A percentile compares a stretch with the other conserved stretches of the same genome.
Conservation (phyloP, 2,329 filamentous ascomycete species). For the Ophiostoma populinum region DNA sequence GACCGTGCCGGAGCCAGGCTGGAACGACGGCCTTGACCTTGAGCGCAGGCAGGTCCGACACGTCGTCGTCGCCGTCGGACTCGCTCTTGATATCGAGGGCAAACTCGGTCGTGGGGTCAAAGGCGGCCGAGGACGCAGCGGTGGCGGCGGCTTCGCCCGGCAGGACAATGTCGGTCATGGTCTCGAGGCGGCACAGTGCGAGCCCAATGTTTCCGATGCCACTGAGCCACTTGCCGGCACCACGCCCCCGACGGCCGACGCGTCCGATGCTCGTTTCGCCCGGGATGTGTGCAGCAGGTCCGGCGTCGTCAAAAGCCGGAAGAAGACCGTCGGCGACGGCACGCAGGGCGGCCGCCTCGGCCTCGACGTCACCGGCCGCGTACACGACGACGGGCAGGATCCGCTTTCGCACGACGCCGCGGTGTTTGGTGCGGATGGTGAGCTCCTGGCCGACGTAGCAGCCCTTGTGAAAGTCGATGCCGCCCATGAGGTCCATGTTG, state of each 20-base stretch:
- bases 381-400: conserved; percentile 70
- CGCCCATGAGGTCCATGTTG: conserved; percentile 74
- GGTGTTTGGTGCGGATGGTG: conserved; percentile 88
- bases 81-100: conserved; percentile 24
- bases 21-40: conserved; percentile 72
- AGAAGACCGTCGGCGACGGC: conserved; percentile 21
- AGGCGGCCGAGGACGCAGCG: conserved; percentile 40
- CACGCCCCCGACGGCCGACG: conserved; percentile 42
- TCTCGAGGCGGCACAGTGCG: conserved; percentile 70
- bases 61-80: conserved; percentile 18
- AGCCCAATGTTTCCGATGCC: conserved; percentile 71
- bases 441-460: conserved; percentile 96
- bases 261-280: conserved; percentile 31
- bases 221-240: conserved; percentile 63
- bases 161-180: conserved; percentile 68
- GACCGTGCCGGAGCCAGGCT: conserved; percentile 42
- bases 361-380: conserved; percentile 20
- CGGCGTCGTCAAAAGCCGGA: background rate
- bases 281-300: conserved; percentile 22
- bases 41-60: conserved; percentile 26
- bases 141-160: conserved; percentile 47
- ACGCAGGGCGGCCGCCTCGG: conserved; percentile 15
- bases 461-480: conserved; percentile 85
- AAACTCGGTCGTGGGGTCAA: conserved; percentile 44
- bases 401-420: conserved; percentile 80